Evolutionary conservation across 768 basidiomycete species (phyloP), one percentile per base, ranked within the genome.

Genomic region (Holtermannia corniformis): DNA sequence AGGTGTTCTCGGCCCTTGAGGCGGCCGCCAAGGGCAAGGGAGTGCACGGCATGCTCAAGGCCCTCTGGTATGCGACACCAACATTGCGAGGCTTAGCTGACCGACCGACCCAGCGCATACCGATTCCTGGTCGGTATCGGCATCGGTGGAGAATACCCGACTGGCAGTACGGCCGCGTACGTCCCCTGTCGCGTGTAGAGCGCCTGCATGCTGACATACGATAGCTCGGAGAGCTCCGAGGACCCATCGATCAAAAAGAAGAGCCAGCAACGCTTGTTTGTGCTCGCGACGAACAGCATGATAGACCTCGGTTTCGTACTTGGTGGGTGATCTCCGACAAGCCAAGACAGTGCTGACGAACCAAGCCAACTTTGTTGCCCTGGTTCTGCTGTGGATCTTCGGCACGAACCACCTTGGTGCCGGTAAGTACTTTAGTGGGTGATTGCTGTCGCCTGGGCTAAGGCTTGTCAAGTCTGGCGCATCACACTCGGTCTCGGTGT

Each of bases 111-210:
- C 50, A 62, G 57, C 22, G 66, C 65, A 2, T 57, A 51, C 42
- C 87, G 87, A 5, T 92, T 92, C 76, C 71, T 95, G 1, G 77
- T 91, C 43, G 92, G 92, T 32, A 84, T 92, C 50, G 90, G 90
- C 21, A 54, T 57, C 24, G 68, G 72, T 37, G 72, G 71, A 5
- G 71, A 73, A 49, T 92, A 92, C 59, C 91, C 91, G 5, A 87
- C 87, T 57, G 90, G 91, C 22, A 41, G 40, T 44, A 62, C 65
- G 14, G 64, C 61, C 20, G 64, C 22, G 45, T 13, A 14, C n/a
- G 24, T 41, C 22, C 52, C 4, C 37, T 47, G 22, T 21, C 52
- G 10, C 10, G 37, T 3, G 37, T 21, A 5, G 47, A 48, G 40
- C 41, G 32, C 5, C 41, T 49, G 19, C 11, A 10, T 23, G 51